These are phyloP conservation scores for Calonectria hawksworthii DNA, from an alignment of 2,329 filamentous ascomycete species.

Conservation along the genomic window DNA sequence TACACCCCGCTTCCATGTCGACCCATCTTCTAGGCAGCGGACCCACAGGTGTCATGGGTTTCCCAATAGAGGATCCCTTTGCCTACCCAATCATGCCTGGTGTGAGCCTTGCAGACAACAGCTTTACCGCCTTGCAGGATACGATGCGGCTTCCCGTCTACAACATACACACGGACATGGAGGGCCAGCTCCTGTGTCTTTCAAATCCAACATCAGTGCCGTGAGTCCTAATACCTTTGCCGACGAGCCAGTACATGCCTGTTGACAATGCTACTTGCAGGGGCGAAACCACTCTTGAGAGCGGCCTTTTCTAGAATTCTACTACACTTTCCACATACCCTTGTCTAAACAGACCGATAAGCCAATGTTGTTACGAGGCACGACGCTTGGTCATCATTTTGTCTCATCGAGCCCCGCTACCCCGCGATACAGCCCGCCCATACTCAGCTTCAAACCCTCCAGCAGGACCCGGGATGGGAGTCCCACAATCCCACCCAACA, in stretches of 20 bases:
- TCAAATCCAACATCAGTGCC: background rate
- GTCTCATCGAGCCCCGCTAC: too few relatives aligned
- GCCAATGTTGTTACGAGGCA: background rate
- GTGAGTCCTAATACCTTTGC: background rate
- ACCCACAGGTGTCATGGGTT: background rate
- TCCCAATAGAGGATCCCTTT: background rate
- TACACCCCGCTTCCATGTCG: background rate
- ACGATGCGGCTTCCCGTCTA: background rate
- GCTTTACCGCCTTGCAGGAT: background rate
- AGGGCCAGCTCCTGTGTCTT: background rate
- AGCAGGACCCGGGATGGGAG: too few relatives aligned
- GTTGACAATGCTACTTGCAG: background rate
- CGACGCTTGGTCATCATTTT: background rate
- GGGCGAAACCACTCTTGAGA: background rate
- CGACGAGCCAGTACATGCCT: background rate
- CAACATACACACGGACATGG: background rate
- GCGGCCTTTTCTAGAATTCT: background rate
- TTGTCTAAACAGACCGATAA: background rate
- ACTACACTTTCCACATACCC: background rate
- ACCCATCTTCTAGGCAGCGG: background rate
- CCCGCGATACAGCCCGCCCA: too few relatives aligned
- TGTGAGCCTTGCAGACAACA: background rate
- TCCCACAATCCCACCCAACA: too few relatives aligned
- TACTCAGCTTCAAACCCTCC: too few relatives aligned
- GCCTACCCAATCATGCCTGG: background rate